Base-by-base conservation (phyloP, 306 rosid species). In the Malus fusca region DNA sequence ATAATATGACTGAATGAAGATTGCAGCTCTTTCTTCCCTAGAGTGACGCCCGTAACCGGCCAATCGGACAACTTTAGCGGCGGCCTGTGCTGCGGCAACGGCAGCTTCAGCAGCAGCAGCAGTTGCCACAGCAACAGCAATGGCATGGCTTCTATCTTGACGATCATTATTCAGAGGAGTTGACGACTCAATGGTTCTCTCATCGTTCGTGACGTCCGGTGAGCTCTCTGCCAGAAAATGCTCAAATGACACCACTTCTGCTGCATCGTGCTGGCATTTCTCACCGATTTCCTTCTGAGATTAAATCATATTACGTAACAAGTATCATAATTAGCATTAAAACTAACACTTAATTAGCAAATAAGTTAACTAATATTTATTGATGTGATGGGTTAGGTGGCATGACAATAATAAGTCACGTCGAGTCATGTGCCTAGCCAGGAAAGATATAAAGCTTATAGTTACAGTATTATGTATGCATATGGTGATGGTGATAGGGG, bases 81-180 rank as follows among this genome's bases (percentile, higher is more conserved):
- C 97, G 0, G 96, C 97, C 67, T 89, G 93, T 56, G 96, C 96
- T 1, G 97, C 98, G 0, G 86, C 95, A 14, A 90, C 91, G 0
- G 97, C 97, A 0, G 97, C 98, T 23, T 90, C 91, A 0, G 98
- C 94, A 0, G 98, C 98, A 1, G 88, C 96, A 0, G 98, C 93
- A 1, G 96, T 92, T 4, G 97, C 97, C 4, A 82, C 88, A 0
- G 97, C 98, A 37, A 91, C 90, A 2, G 88, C 97, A 80, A 89
- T 71, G 46, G 88, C 93, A 79, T 89, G 98, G 8, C 69, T 86
- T 83, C 88, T 82, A 21, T 87, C 93, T 46, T 87, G 31, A 61
- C 86, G 31, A 61, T 28, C 92, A 1, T 82, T 77, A 11, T 61
- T 62, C 43, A 60, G 67, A 0, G 91, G 91, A 3, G 91, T 85